Conservation (phyloP, 352 stramenopile genomes). For the Phytophthora citrophthora region DNA sequence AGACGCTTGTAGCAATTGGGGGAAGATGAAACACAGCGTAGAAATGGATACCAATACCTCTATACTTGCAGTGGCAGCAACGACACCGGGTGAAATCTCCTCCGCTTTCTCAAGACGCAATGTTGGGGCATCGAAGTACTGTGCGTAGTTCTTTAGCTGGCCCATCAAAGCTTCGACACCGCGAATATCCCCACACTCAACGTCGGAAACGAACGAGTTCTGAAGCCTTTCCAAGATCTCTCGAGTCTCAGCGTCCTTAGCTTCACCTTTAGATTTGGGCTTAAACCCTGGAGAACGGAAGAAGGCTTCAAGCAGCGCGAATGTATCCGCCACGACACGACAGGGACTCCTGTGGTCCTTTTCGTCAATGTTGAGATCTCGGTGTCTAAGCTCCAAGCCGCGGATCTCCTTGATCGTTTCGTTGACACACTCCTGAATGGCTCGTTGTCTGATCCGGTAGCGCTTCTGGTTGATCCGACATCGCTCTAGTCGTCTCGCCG, state of each 20-base stretch:
- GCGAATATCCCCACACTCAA: not conserved
- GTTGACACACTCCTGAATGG: not conserved
- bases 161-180: not conserved
- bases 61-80: not conserved
- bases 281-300: not conserved
- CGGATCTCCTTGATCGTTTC: not conserved
- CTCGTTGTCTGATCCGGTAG: not conserved
- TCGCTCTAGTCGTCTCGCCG: not conserved
- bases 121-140: not conserved
- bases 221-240: not conserved
- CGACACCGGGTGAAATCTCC: not conserved
- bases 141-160: not conserved
- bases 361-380: not conserved
- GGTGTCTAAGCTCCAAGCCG: not conserved
- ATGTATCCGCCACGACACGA: not conserved
- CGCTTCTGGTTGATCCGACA: not conserved
- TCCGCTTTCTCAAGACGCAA: not conserved
- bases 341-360: not conserved
- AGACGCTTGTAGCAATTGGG: not conserved
- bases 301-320: not conserved
- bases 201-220: not conserved
- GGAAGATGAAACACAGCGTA: not conserved
- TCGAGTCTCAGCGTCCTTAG: not conserved
- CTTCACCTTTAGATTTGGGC: not conserved
- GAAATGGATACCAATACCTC: not conserved